Evolutionary conservation across 2,329 filamentous ascomycete genomes (phyloP).

Genomic region (Aspergillus sp.): DNA sequence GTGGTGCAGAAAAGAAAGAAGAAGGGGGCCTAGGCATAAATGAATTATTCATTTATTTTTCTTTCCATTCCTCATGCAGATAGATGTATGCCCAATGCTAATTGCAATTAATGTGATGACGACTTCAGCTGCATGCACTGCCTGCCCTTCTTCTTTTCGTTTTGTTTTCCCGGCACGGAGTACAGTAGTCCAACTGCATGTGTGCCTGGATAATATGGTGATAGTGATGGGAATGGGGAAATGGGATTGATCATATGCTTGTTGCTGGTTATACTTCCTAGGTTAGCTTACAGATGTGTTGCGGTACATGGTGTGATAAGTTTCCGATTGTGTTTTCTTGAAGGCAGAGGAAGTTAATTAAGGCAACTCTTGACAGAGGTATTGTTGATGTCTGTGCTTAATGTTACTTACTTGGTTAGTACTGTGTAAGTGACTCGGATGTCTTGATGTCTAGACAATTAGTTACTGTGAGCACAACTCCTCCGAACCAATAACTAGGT

Average conservation of each 20-base stretch:
- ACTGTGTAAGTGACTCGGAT: too few species aligned
- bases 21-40: background rate
- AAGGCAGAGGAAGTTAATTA: too few species aligned
- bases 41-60: background rate
- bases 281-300: too few species aligned
- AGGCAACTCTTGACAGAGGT: too few species aligned
- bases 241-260: background rate
- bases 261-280: too few species aligned
- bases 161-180: background rate
- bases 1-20: background rate
- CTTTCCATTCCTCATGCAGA: background rate
- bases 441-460: too few species aligned
- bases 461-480: too few species aligned
- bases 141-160: background rate
- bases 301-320: too few species aligned
- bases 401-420: too few species aligned
- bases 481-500: too few species aligned
- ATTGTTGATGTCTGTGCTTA: too few species aligned
- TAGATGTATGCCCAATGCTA: background rate
- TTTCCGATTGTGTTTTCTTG: too few species aligned
- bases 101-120: background rate
- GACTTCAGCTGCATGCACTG: background rate
- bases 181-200: conserved; percentile 4
- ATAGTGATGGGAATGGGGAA: background rate
- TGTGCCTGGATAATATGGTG: background rate